Evolutionary conservation across 192 early-diverging fungal genomes (phyloP), one percentile per base, ranked within the genome.

Genomic region (Coemansia sp.): DNA sequence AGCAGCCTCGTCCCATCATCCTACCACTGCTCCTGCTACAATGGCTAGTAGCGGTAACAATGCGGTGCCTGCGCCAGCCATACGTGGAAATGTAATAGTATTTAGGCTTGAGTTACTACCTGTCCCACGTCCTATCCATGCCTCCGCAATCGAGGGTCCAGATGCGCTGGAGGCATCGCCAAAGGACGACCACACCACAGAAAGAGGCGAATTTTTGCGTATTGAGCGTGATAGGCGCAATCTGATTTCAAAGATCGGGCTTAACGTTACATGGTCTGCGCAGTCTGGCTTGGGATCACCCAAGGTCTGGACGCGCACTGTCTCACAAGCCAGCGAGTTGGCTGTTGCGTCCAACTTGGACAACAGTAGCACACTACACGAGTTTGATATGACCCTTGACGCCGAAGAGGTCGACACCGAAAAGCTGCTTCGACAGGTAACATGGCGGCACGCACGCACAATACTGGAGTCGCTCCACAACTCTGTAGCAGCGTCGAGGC

Each of bases 71-170:
- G 40, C 14, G 4, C 15, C 15, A 24, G 44, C 33, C 12, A 4
- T 44, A 52, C 42, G 57, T 11, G 19, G 52, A 44, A 69, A 77
- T 39, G 33, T 61, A 15, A 63, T 77, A 33, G 67, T 63, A 12
- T 59, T 77, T 14, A 59, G 53, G 12, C 37, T 70, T 2, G 48
- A 51, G 13, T n/a, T 60, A 13, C 57, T 67, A 47, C 67, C 73
- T 0, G 66, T 77, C 15, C 73, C 73, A 22, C 62, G 73, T 4
- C 67, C 73, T 3, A 77, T 77, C 53, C 73, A 77, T 25, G 73
- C 73, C 15, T 52, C 73, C 12, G 73, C 67, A 15, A 23, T 49
- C 11, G 45, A 59, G 21, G 57, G 57, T 12, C 57, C 55, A n/a
- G 62, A 56, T 37, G 58, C 66, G 7, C 55, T 61, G 4, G 59